Base-by-base conservation (phyloP, 352 stramenopile genomes). In the Globisporangium uncinulatum region DNA sequence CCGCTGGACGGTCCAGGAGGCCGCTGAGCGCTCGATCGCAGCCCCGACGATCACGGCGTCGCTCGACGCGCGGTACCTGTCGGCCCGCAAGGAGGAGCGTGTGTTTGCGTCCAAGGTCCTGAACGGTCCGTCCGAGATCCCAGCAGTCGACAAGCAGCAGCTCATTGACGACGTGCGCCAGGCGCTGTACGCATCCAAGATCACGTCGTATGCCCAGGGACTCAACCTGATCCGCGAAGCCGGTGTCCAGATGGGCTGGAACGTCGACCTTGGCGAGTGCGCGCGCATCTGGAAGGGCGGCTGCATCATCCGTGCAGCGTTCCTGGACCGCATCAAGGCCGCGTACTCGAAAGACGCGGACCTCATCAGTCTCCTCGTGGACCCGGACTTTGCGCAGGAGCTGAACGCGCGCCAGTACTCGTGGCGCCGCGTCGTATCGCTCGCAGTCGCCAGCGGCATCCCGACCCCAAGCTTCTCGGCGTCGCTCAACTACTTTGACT, bases 221-320 rank as follows among this genome's bases (percentile, higher is more conserved):
- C 69, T 99, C 51, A 93, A 97, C 60, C 81, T 98, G 46, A 98
- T 99, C 71, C 88, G 79, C 56, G 89, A 95, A 57, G 94, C 94
- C 14, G 97, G 91, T 19, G 83, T 98, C 19, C 81, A 98, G 68
- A 92, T 97, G 71, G 90, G 93, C 65, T 99, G 97, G 97, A 88
- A 97, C 68, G 86, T 99, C 11, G 79, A 99, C 78, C 70, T 99
- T 11, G 84, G 84, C 55, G 94, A 99, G 68, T 99, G 96, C 74
- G 95, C 95, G 19, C 87, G 94, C 59, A 99, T 99, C 87, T 99
- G 97, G 97, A 98, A 98, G 73, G 97, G 97, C 59, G 97, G 97
- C 47, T 99, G 97, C 84, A 99, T 99, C 73, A 99, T 99, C 67
- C 95, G 97, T 57, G 97, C 97, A 21, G 84, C 80, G 41, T 96